These are phyloP conservation scores for Neopestalotiopsis rosae DNA, from an alignment of 2,329 filamentous ascomycete species.

Conservation along the genomic window DNA sequence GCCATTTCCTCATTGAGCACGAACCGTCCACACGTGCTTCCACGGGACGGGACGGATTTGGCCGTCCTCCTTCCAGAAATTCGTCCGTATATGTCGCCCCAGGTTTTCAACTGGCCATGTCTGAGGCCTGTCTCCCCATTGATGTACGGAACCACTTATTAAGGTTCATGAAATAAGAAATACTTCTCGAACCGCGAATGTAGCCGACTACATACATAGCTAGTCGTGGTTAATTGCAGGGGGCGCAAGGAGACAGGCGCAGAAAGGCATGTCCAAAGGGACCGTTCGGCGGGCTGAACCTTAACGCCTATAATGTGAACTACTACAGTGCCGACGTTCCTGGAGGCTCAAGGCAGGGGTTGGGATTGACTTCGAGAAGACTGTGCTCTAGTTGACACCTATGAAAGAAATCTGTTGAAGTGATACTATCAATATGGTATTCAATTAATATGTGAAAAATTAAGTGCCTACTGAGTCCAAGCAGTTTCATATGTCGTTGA, in stretches of 20 bases:
- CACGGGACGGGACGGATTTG: background rate
- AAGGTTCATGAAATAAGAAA: background rate
- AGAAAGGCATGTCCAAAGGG: background rate
- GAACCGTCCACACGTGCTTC: background rate
- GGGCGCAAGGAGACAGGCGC: background rate
- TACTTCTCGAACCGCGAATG: background rate
- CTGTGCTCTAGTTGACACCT: background rate
- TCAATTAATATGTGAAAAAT: too few species aligned
- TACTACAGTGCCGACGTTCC: background rate
- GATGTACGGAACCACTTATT: background rate
- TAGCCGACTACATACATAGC: too few species aligned
- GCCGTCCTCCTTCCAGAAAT: background rate
- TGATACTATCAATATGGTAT: too few species aligned
- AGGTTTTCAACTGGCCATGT: background rate
- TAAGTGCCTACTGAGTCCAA: too few species aligned
- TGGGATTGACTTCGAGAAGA: background rate
- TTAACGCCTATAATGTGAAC: background rate
- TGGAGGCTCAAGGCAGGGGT: background rate
- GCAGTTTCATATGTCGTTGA: too few species aligned
- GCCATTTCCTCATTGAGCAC: background rate
- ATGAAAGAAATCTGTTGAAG: background rate
- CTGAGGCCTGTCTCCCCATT: background rate
- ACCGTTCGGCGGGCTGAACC: background rate
- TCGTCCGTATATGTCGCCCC: background rate
- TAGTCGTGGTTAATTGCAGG: background rate